Percentiles rank a stretch among this genome's conserved stretches.
Conservation (phyloP, 495 filamentous ascomycete genomes). For the Daldinia concentrica region DNA sequence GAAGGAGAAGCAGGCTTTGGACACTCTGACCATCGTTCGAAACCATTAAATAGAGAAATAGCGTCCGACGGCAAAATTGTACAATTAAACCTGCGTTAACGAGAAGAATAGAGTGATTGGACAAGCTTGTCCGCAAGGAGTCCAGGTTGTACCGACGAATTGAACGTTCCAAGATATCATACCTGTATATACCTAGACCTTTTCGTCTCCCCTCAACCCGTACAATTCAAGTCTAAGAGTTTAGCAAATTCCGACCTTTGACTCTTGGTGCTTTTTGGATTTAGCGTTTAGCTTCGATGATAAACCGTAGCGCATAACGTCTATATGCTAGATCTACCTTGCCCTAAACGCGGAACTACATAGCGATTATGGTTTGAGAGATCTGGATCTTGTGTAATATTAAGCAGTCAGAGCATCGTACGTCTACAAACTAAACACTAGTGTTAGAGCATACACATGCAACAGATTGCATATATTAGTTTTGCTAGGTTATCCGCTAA, state of each 20-base stretch:
- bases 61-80: constrained; percentile 27
- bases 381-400: background rate
- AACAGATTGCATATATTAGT: constrained; percentile 39
- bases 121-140: constrained; percentile 18
- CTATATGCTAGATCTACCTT: background rate
- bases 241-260: background rate
- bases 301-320: background rate
- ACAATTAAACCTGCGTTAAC: constrained; percentile 30
- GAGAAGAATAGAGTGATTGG: constrained; percentile 35
- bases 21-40: constrained; percentile 76
- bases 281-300: background rate
- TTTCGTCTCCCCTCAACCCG: constrained; percentile 2
- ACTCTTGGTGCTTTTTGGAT: background rate
- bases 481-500: constrained; percentile 14
- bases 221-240: background rate
- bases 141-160: constrained; percentile 19
- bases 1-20: constrained; percentile 82
- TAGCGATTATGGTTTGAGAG: no score
- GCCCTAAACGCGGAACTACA: no score
- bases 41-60: constrained; percentile 49
- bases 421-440: background rate
- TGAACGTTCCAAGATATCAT: constrained; percentile 3
- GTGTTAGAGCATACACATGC: background rate
- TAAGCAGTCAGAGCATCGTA: background rate
- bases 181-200: constrained; percentile 30